Base-by-base conservation (phyloP, 306 rosid genomes). In the apple (Malus domestica) region DNA sequence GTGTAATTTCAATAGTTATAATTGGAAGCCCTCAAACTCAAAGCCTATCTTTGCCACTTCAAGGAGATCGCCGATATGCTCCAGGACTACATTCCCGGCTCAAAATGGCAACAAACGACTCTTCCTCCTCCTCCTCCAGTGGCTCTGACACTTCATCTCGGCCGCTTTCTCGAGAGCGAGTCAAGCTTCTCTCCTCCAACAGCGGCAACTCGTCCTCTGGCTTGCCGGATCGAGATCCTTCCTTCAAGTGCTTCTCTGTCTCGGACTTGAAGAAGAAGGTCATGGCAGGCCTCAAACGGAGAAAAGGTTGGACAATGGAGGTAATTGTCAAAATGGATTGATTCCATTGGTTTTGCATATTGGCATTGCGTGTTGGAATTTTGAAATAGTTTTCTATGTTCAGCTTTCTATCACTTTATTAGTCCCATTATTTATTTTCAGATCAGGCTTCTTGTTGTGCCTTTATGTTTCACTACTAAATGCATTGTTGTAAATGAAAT, bases 21-120 rank as follows among this genome's bases (percentile, higher is more conserved):
- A 33, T 33, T 5, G 1, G 7, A 33, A 33, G 7, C 38, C 35
- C 38, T 33, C 8, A 33, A 5, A 5, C 38, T 33, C 38, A 33
- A 33, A 33, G 7, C 8, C 38, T 85, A 74, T 75, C 93, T 95
- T 19, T 80, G 96, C 57, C 81, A 33, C n/a, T 92, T 84, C 81
- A 95, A 95, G 72, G 96, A 95, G 18, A 93, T 95, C 0, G 97
- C 97, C 1, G 83, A 92, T 77, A 88, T 95, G 97, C 97, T 95
- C 19, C 98, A 96, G 69, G 96, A 90, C 68, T 89, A 84, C 83
- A 90, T 96, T 83, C 98, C 96, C 0, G 87, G 96, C 82, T 96
- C 22, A 92, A 87, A 80, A 88, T 92, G 71, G 77, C 86, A 1
- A 82, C 60, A 66, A 91, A 96, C 1, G 93, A 90, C 42, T 86